Conservation (phyloP, 148 eudicot genomes). For the Fagopyrum esculentum region DNA sequence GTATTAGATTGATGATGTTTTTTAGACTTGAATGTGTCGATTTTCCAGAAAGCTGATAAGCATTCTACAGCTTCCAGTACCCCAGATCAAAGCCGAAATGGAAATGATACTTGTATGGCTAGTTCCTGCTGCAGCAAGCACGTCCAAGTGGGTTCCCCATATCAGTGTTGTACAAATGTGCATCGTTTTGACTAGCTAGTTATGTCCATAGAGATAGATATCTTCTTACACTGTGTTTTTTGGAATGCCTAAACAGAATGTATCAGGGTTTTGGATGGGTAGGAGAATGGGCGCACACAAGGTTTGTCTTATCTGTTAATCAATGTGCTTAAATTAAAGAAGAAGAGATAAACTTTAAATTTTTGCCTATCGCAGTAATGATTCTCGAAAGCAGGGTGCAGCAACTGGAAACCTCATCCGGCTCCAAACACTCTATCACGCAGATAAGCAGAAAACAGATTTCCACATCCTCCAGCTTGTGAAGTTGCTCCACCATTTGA, state of each 20-base stretch:
- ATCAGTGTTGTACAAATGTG: too few species aligned
- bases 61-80: conserved; percentile 49
- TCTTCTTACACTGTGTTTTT: background rate
- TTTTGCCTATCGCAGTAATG: conserved; percentile 33
- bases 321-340: background rate
- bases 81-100: conserved; percentile 91
- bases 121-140: conserved; percentile 84
- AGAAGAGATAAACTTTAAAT: too few species aligned
- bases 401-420: conserved; percentile 35
- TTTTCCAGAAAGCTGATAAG: background rate
- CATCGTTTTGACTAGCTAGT: background rate
- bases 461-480: conserved; percentile 57
- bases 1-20: background rate
- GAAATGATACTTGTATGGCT: conserved; percentile 86
- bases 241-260: conserved; percentile 28
- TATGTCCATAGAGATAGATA: background rate
- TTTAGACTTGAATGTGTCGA: background rate
- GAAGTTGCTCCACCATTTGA: conserved; percentile 62
- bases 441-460: conserved; percentile 58
- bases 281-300: conserved; percentile 93
- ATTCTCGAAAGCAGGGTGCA: conserved; percentile 49
- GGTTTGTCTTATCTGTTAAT: conserved; percentile 31
- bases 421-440: conserved; percentile 85
- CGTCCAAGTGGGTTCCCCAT: conserved; percentile 59
- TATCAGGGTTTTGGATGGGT: conserved; percentile 99